phyloP scores from a whole-genome alignment of 2,329 filamentous ascomycete genomes.

The Pseudocercospora eumusae region DNA sequence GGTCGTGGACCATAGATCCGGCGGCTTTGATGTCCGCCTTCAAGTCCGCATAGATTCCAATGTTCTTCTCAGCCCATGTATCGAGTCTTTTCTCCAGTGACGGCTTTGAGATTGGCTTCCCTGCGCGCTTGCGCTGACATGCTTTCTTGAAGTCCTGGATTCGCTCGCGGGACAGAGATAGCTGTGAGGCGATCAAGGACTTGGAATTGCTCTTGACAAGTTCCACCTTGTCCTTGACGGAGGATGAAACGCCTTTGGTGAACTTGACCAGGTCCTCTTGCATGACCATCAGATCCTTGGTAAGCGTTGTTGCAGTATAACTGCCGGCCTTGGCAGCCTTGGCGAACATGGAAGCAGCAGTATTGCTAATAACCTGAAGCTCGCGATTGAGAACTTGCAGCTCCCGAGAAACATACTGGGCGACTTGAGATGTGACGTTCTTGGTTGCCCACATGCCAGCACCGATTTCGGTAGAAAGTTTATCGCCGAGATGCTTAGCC shows the following conservation, averaged over 20 bases:
- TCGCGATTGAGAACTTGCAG: constrained; percentile 26
- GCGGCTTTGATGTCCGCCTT: neutral
- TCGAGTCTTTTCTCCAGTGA: neutral
- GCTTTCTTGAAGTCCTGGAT: constrained; percentile 23
- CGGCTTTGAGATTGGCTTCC: neutral
- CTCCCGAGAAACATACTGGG: constrained; percentile 30
- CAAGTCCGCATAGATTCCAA: neutral
- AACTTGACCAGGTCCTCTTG: constrained; percentile 26
- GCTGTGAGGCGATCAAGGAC: constrained; percentile 17
- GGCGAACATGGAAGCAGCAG: constrained; percentile 25
- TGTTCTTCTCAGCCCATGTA: neutral
- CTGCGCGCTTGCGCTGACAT: neutral
- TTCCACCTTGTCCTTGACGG: constrained; percentile 23
- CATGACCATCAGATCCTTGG: constrained; percentile 25
- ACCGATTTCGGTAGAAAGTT: constrained; percentile 28
- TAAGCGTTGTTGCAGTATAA: constrained; percentile 19
- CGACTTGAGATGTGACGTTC: constrained; percentile 35
- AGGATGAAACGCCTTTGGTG: constrained; percentile 22
- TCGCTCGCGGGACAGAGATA: constrained; percentile 23
- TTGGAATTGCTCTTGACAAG: constrained; percentile 22
- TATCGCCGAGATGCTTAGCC: constrained; percentile 27
- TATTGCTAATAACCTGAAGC: constrained; percentile 31
- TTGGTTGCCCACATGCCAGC: constrained; percentile 34
- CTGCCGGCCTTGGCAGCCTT: constrained; percentile 23
- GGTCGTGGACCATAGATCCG: neutral